Evolutionary conservation across 192 early-diverging fungal genomes (phyloP).

Genomic region (Coemansia sp.): DNA sequence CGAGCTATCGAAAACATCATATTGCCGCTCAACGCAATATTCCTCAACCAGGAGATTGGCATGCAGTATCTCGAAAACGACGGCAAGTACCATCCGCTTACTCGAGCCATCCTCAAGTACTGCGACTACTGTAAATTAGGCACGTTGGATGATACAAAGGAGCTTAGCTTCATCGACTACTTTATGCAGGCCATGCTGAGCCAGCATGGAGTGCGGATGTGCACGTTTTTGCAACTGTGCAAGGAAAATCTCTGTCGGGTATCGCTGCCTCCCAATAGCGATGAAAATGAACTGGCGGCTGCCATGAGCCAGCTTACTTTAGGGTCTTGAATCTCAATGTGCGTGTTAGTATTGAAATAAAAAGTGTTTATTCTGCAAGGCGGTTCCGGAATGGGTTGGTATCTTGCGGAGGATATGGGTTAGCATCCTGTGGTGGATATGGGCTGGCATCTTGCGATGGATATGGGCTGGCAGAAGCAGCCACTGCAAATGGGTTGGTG

Average conservation of each 20-base stretch:
- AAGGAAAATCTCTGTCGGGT: constrained; percentile 10
- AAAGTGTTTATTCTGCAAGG: not conserved
- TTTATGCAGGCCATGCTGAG: constrained; percentile 43
- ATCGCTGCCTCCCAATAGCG: not conserved
- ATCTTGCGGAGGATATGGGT: not conserved
- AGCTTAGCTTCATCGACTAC: constrained; percentile 33
- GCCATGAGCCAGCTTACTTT: constrained; percentile 21
- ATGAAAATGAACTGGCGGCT: constrained; percentile 21
- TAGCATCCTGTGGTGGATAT: not conserved
- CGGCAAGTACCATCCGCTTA: constrained; percentile 26
- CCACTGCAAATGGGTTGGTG: not conserved
- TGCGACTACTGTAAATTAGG: constrained; percentile 11
- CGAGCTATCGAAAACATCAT: constrained; percentile 37
- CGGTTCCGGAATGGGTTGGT: constrained; percentile 3
- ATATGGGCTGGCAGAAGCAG: not conserved
- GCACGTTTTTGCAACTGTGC: constrained; percentile 27
- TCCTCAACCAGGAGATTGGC: constrained; percentile 14
- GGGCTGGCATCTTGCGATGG: not conserved
- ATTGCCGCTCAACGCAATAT: constrained; percentile 36
- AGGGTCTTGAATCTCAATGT: not conserved
- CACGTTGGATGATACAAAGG: not conserved
- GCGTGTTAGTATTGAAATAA: constrained; percentile 2
- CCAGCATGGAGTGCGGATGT: constrained; percentile 29
- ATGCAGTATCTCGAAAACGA: constrained; percentile 15
- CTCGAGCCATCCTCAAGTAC: constrained; percentile 16